Evolutionary conservation across 225 moss, liverwort and hornwort genomes (phyloP).

Genomic region (Bryum argenteum): DNA sequence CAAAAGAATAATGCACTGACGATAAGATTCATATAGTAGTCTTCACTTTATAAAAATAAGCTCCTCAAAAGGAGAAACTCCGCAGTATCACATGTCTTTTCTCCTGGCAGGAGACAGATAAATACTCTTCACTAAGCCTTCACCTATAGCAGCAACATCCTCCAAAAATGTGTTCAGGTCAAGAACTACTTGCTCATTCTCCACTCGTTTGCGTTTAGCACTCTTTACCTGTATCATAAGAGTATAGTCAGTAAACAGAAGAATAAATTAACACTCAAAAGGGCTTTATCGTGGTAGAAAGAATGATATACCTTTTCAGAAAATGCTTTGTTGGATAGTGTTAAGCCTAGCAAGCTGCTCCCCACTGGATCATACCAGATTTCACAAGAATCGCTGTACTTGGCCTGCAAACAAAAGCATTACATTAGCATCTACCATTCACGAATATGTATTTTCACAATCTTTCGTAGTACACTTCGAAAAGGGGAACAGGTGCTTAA

Average conservation of each 20-base stretch:
- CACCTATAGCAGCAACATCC: slow-evolving; percentile 61
- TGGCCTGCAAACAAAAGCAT: slow-evolving; percentile 35
- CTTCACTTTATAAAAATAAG: slow-evolving; percentile 6
- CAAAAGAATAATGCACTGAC: neutral
- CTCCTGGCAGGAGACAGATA: slow-evolving; percentile 52
- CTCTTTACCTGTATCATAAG: slow-evolving; percentile 39
- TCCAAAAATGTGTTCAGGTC: slow-evolving; percentile 49
- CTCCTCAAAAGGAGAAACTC: neutral
- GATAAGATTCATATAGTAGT: neutral
- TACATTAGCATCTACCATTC: neutral
- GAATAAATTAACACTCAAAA: neutral
- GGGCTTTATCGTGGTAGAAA: neutral
- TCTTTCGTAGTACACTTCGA: neutral
- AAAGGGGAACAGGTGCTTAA: neutral
- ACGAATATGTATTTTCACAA: neutral
- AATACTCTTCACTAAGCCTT: slow-evolving; percentile 73
- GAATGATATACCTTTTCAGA: slow-evolving; percentile 33
- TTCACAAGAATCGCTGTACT: slow-evolving; percentile 51
- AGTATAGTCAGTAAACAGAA: neutral
- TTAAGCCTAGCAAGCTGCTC: slow-evolving; percentile 73
- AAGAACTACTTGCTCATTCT: slow-evolving; percentile 35
- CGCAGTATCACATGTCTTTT: slow-evolving; percentile 34
- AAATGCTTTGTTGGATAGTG: slow-evolving; percentile 41
- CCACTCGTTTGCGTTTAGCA: slow-evolving; percentile 65
- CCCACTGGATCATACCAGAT: slow-evolving; percentile 74